These are phyloP conservation scores for Camellia sinensis DNA, from an alignment of 148 eudicot genomes.

Conservation along the genomic window DNA sequence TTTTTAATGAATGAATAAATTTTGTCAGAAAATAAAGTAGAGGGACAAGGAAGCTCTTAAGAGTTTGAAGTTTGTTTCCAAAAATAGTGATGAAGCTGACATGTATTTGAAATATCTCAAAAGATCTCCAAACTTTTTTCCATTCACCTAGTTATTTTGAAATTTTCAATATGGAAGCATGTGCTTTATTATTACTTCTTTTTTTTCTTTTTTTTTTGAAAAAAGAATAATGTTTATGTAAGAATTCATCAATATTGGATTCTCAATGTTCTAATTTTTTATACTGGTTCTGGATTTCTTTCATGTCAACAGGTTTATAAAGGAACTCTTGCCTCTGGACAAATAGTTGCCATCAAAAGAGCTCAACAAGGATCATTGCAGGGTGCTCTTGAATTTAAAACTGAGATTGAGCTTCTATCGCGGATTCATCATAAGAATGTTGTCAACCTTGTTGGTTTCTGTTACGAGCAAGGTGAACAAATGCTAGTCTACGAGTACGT, in stretches of 20 bases:
- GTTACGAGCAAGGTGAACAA: slow-evolving; percentile 54
- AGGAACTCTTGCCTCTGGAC: slow-evolving; percentile 36
- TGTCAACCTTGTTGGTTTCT: slow-evolving; percentile 53
- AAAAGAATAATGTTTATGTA: neutral
- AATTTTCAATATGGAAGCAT: neutral
- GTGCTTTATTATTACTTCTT: neutral
- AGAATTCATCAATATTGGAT: neutral
- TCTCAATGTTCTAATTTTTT: neutral
- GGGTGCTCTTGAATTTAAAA: slow-evolving; percentile 52
- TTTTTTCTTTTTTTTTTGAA: too few species aligned
- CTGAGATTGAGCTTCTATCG: slow-evolving; percentile 53
- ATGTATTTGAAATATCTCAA: neutral
- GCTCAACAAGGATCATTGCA: slow-evolving; percentile 58
- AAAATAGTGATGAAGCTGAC: neutral
- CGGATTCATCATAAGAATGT: slow-evolving; percentile 59
- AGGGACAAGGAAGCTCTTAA: neutral
- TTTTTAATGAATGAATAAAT: neutral
- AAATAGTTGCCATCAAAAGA: slow-evolving; percentile 50
- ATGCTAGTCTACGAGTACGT: slow-evolving; percentile 54
- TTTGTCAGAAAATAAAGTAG: neutral
- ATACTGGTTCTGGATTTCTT: neutral
- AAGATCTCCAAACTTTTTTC: neutral
- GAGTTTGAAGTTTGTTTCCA: neutral
- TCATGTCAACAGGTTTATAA: slow-evolving; percentile 37
- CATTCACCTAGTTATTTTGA: neutral